Evolutionary conservation across 805 yeast species (phyloP).

Genomic region (Ascoidea rubescens): DNA sequence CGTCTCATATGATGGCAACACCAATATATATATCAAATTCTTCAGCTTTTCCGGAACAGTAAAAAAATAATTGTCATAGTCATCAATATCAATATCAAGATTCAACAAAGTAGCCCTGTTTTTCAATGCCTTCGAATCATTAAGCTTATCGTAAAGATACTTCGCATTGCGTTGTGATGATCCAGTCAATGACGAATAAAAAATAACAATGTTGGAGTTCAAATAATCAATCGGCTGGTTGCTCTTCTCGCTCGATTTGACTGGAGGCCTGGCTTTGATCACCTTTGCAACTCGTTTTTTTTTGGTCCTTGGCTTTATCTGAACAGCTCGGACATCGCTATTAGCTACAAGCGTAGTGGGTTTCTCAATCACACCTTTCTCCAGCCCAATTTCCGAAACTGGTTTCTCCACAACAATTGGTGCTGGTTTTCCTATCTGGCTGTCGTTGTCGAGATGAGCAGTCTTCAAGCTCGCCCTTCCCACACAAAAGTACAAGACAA

Average conservation of each 20-base stretch:
- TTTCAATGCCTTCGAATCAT: constrained; percentile 13
- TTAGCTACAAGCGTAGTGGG: too few relatives aligned
- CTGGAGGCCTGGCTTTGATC: constrained; percentile 24
- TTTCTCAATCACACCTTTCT: too few relatives aligned
- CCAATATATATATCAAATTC: constrained; percentile 43
- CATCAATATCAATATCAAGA: constrained; percentile 71
- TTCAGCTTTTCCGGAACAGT: constrained; percentile 31
- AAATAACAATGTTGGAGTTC: constrained; percentile 46
- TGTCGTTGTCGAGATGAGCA: too few relatives aligned
- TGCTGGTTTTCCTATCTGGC: too few relatives aligned
- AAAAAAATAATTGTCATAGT: constrained; percentile 70
- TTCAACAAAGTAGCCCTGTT: constrained; percentile 42
- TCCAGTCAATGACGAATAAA: constrained; percentile 81
- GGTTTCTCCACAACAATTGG: too few relatives aligned
- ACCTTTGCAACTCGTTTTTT: constrained; percentile 26
- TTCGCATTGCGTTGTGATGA: constrained; percentile 61
- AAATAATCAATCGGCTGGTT: constrained; percentile 26
- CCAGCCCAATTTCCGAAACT: too few relatives aligned
- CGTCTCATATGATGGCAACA: constrained; percentile 82
- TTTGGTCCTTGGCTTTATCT: constrained; percentile 9
- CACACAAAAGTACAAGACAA: too few relatives aligned
- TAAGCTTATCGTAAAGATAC: constrained; percentile 27
- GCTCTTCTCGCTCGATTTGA: constrained; percentile 12
- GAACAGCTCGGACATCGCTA: neutral
- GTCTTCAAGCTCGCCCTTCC: too few relatives aligned